Percentiles rank a stretch among this genome's conserved stretches.
phyloP scores from a whole-genome alignment of 2,329 filamentous ascomycete species.

The Trichoderma simmonsii region DNA sequence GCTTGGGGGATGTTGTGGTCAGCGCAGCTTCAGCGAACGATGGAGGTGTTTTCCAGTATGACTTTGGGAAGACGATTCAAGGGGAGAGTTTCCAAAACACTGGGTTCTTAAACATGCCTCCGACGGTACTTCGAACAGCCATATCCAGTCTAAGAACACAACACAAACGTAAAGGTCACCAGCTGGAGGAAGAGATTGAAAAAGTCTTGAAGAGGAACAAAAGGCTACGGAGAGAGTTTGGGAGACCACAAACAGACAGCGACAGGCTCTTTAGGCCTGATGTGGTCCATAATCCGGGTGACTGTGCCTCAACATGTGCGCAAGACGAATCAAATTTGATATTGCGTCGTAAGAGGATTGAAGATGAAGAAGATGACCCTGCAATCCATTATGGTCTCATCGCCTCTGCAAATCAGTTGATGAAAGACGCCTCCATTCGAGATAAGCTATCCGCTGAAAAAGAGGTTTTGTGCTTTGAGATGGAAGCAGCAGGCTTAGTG shows the following conservation, averaged over 20 bases:
- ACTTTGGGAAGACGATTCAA: background rate
- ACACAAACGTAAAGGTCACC: background rate
- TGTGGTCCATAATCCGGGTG: background rate
- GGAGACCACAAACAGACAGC: background rate
- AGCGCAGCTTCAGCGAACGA: background rate
- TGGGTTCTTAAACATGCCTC: background rate
- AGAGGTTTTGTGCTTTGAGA: background rate
- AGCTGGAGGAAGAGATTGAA: background rate
- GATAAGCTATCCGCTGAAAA: background rate
- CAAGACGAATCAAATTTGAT: background rate
- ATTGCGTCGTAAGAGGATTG: background rate
- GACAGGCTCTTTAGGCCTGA: background rate
- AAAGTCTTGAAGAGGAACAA: background rate
- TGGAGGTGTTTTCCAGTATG: background rate
- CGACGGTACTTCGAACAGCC: background rate
- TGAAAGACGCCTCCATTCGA: background rate
- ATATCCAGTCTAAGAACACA: background rate
- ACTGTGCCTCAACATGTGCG: background rate
- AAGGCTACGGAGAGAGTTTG: background rate
- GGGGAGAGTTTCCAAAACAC: background rate
- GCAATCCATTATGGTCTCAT: background rate
- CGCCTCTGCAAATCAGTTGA: background rate
- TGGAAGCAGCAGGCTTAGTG: background rate
- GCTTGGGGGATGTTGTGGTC: background rate
- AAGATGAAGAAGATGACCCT: background rate